Evolutionary conservation across 1,139 yeast genomes (phyloP).

Genomic region (Kodamaea derodonti): DNA sequence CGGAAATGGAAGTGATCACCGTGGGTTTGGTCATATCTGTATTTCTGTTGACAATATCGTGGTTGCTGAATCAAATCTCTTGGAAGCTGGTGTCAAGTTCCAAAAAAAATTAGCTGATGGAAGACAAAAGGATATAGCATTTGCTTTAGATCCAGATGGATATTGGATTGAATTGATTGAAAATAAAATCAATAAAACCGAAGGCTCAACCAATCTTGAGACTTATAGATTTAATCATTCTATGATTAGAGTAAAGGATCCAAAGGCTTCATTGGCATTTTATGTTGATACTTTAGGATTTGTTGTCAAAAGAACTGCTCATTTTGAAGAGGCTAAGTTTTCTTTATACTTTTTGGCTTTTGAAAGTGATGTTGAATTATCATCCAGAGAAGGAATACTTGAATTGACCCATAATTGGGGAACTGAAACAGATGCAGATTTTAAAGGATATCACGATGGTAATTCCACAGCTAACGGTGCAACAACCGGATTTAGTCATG

Average conservation of each 20-base stretch:
- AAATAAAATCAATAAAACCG: slow-evolving; percentile 45
- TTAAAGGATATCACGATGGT: slow-evolving; percentile 78
- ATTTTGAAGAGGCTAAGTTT: slow-evolving; percentile 68
- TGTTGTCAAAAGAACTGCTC: slow-evolving; percentile 57
- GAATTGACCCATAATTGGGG: slow-evolving; percentile 97
- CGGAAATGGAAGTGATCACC: slow-evolving; percentile 72
- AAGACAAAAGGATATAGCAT: slow-evolving; percentile 88
- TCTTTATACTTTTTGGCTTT: slow-evolving; percentile 83
- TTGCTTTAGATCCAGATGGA: slow-evolving; percentile 91
- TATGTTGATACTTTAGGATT: slow-evolving; percentile 78
- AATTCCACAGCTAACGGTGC: slow-evolving; percentile 54
- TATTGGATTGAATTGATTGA: slow-evolving; percentile 93
- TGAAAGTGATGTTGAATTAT: slow-evolving; percentile 33
- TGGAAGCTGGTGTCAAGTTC: slow-evolving; percentile 63
- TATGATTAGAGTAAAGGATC: slow-evolving; percentile 91
- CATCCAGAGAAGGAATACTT: slow-evolving; percentile 59
- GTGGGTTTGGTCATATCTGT: slow-evolving; percentile 95
- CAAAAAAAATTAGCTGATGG: slow-evolving; percentile 86
- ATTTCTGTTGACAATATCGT: slow-evolving; percentile 78
- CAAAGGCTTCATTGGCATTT: slow-evolving; percentile 67
- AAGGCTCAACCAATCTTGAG: slow-evolving; percentile 32
- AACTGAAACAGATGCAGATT: slow-evolving; percentile 72
- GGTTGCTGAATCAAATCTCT: slow-evolving; percentile 54
- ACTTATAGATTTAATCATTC: slow-evolving; percentile 78
- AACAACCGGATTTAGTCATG: slow-evolving; percentile 83